Evolutionary conservation across 345 rosid genomes (phyloP), one percentile per base, ranked within the genome.

Genomic region (Salix suchowensis): DNA sequence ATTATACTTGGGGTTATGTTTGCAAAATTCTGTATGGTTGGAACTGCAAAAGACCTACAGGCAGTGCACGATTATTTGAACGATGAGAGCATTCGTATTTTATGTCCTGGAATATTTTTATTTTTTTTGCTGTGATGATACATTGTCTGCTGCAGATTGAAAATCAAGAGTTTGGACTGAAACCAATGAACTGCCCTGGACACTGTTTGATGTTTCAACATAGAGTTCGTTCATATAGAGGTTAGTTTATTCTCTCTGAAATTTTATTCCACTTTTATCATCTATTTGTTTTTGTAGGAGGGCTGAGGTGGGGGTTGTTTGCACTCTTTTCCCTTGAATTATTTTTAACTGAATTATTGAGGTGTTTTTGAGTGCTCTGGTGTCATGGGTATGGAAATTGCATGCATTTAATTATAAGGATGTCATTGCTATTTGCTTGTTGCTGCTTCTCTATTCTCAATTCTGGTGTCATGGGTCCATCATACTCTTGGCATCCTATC

Each of bases 141-240:
- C 18, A 70, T 70, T 80, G 72, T 75, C 58, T 82, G 6, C 5
- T 68, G 67, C 86, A 96, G 98, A 83, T 96, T 86, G 98, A 94
- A 69, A 91, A 94, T 74, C 96, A 96, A 82, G 99, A 94, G 81
- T 96, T 92, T 70, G 98, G 98, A 70, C 87, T 96, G 82, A 96
- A 94, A 81, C 97, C 98, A 79, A 96, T 94, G 97, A 96, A 96
- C 80, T 94, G 98, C 79, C 97, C 98, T 44, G 96, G 98, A 40
- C 99, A 96, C 80, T 94, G 99, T 84, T 88, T 96, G 85, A 92
- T 96, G 87, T 96, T 96, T 88, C 88, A 88, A 83, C 92, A 91
- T 71, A 87, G 91, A 81, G 97, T 91, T 77, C 97, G 93, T 40
- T 94, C 98, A 40, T 94, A 92, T 77, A 89, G 92, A 89, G 97